phyloP scores from a whole-genome alignment of 257 asterid genomes.

The Leptodermis oblonga region DNA sequence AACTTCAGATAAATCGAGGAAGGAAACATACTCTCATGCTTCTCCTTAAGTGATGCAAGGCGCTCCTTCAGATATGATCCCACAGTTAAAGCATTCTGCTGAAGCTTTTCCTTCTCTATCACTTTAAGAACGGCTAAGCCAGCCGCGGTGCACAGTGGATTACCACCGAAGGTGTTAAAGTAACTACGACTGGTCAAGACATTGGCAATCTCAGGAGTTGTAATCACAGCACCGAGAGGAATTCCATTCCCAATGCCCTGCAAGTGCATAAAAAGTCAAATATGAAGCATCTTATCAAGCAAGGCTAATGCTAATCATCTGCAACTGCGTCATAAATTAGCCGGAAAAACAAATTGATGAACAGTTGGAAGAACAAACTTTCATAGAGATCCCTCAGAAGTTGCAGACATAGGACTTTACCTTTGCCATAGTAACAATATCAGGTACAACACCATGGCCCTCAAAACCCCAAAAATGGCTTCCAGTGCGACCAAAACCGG shows the following conservation, averaged over 20 bases:
- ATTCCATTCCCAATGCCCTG: constrained; percentile 97
- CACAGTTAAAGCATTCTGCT: constrained; percentile 60
- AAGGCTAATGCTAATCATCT: background rate
- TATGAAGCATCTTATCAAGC: background rate
- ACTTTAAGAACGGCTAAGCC: constrained; percentile 88
- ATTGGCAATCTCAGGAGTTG: constrained; percentile 79
- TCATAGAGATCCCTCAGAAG: background rate
- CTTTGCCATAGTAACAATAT: constrained; percentile 97
- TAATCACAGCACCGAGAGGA: constrained; percentile 91
- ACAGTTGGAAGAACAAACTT: background rate
- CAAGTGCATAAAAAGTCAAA: constrained; percentile 3
- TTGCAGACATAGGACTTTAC: constrained; percentile 22
- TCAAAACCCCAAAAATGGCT: constrained; percentile 96
- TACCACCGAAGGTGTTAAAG: constrained; percentile 94
- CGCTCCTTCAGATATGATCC: constrained; percentile 78
- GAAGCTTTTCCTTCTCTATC: constrained; percentile 81
- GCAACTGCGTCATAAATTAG: background rate
- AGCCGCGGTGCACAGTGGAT: constrained; percentile 87
- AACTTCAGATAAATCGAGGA: background rate
- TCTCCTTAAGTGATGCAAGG: constrained; percentile 54
- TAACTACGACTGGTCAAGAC: constrained; percentile 57
- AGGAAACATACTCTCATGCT: constrained; percentile 55
- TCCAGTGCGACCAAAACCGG: constrained; percentile 91
- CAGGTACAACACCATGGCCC: constrained; percentile 89
- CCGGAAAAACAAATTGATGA: background rate